Conservation (phyloP, 2,329 filamentous ascomycete species). For the Acrocalymma vagum region DNA sequence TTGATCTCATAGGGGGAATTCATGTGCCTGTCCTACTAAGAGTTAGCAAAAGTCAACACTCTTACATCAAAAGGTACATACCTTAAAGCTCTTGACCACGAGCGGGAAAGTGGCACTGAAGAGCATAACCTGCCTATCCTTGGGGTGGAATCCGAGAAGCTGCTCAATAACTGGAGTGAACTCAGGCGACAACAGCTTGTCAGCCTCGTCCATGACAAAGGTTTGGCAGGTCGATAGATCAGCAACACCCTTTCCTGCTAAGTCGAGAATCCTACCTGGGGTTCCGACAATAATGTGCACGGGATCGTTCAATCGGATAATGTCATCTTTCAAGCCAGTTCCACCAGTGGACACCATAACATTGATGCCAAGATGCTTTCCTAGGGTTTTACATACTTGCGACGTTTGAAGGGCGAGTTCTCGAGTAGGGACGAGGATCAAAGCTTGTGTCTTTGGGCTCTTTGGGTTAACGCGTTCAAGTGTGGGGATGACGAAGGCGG, state of each 20-base stretch:
- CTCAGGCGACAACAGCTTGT: constrained; percentile 95
- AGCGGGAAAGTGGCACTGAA: constrained; percentile 98
- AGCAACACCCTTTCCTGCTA: constrained; percentile 95
- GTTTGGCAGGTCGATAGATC: constrained; percentile 96
- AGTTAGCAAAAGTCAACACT: constrained; percentile 12
- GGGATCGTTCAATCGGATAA: constrained; percentile 90
- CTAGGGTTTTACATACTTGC: constrained; percentile 97
- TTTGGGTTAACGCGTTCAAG: constrained; percentile 97
- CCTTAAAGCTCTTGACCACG: constrained; percentile 94
- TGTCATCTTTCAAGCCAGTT: constrained; percentile 94
- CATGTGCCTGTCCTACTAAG: constrained; percentile 88
- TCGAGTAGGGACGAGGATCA: constrained; percentile 95
- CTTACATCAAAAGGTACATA: constrained; percentile 25
- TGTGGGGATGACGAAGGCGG: constrained; percentile 95
- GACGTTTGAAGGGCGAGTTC: constrained; percentile 98
- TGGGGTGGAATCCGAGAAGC: constrained; percentile 91
- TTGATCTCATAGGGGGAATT: constrained; percentile 97
- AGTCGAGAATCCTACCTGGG: constrained; percentile 92
- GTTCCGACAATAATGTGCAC: constrained; percentile 99
- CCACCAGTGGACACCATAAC: constrained; percentile 99
- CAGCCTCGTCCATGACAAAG: constrained; percentile 99
- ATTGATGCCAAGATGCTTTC: constrained; percentile 95
- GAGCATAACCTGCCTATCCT: constrained; percentile 98
- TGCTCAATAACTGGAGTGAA: constrained; percentile 99
- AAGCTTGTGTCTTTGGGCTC: constrained; percentile 92